Base-by-base conservation (phyloP, 1,284 basidiomycete species). In the Cryptococcus amylolentus region DNA sequence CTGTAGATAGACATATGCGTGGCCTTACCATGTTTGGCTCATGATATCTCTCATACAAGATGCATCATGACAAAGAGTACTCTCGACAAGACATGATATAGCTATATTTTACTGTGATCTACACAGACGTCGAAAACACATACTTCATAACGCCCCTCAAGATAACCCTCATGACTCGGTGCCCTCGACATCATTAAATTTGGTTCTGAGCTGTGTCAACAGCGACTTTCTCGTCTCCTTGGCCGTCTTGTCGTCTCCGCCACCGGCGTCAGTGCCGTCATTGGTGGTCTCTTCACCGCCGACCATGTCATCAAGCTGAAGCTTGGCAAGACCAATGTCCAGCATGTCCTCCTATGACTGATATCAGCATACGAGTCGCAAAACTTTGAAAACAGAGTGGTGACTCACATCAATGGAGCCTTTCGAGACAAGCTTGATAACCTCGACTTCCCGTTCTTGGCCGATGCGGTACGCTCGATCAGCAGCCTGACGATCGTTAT, bases 391-490 rank as follows among this genome's bases (percentile, higher is more conserved):
- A 14, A 38, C 14, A 39, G 20, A 16, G 5, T 14, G 49, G 8
- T 10, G 4, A 60, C 70, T 46, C 54, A 78, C 78, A 67, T 98
- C 95, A 61, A 98, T 97, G 1, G 91, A 94, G 13, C 87, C 90
- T 58, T 85, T 86, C 2, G 90, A 88, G 66, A 98, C 90, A n/a
- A 98, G 81, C 73, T 94, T 96, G 71, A 97, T 85, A 4, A 98
- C 76, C 60, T 78, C 73, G 41, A 76, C 76, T 52, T 69, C 65
- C 51, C 71, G 68, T 45, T 76, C 75, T 65, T 77, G 76, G 40
- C 76, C 77, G 65, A 99, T 97, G n/a, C 96, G 88, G 74, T 98
- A 98, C 28, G 93, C 93, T 39, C 96, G 86, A 75, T 99, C 96
- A 55, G 95, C 92, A 0, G 96, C 96, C 79, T 98, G 95, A 60